Percentiles rank a stretch among this genome's conserved stretches.
These are phyloP conservation scores for Juncus inflexus DNA, from an alignment of 176 grass and related monocot species.

Conservation along the genomic window DNA sequence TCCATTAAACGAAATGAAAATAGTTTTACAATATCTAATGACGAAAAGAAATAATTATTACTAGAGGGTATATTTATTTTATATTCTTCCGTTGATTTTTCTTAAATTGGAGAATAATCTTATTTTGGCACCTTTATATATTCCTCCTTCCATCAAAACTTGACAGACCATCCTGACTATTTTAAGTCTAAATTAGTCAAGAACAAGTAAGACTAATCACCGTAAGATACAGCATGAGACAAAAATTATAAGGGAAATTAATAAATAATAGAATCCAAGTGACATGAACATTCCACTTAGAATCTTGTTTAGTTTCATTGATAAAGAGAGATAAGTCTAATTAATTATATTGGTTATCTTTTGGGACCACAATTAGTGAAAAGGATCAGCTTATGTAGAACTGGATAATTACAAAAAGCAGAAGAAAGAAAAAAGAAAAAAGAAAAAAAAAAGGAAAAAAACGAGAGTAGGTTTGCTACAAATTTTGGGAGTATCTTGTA, in stretches of 20 bases:
- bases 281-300: slow-evolving; percentile 10
- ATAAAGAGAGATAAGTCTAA: slow-evolving; percentile 20
- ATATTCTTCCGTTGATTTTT: too few species aligned
- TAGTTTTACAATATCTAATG: too few species aligned
- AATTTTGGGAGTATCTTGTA: slow-evolving; percentile 9
- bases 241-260: neutral
- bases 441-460: too few species aligned
- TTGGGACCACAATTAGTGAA: slow-evolving; percentile 20
- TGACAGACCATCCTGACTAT: too few species aligned
- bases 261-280: slow-evolving; percentile 14
- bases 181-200: neutral
- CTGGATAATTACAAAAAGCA: slow-evolving; percentile 15
- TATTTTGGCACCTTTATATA: neutral
- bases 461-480: slow-evolving; percentile 15
- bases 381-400: slow-evolving; percentile 4
- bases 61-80: too few species aligned
- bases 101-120: neutral
- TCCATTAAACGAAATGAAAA: too few species aligned
- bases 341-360: neutral
- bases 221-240: slow-evolving; percentile 10
- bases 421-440: too few species aligned
- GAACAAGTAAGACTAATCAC: slow-evolving; percentile 9
- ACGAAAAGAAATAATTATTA: too few species aligned
- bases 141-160: too few species aligned
- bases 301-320: slow-evolving; percentile 14